These are phyloP conservation scores for Hemileia vastatrix DNA, from an alignment of 1,284 basidiomycete species.

Conservation along the genomic window DNA sequence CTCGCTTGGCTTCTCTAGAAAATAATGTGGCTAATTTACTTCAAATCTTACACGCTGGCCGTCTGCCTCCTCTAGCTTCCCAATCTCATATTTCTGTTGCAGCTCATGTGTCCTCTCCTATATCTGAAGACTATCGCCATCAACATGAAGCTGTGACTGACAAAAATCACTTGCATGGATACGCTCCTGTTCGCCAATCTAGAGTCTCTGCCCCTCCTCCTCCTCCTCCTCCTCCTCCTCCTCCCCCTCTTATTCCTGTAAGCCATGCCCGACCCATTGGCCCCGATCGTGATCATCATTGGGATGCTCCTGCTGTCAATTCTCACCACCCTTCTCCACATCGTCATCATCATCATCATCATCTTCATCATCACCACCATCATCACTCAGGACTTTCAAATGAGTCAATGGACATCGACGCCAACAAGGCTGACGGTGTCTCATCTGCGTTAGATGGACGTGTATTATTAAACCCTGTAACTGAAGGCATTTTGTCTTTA, in stretches of 20 bases:
- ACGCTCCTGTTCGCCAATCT: not conserved
- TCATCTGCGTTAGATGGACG: too few species aligned
- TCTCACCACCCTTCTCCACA: not conserved
- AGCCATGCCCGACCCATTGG: conserved; percentile 4
- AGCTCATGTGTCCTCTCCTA: too few species aligned
- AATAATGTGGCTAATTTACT: conserved; percentile 19
- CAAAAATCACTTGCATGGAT: not conserved
- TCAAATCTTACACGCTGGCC: conserved; percentile 10
- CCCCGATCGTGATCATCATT: conserved; percentile 12
- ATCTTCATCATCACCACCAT: too few species aligned
- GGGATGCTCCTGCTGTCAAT: not conserved
- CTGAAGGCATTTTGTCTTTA: conserved; percentile 7
- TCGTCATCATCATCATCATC: too few species aligned
- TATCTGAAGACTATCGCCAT: too few species aligned
- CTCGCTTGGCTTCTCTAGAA: conserved; percentile 14
- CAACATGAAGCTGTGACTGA: too few species aligned
- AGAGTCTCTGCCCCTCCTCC: conserved; percentile 1
- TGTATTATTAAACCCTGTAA: conserved; percentile 16
- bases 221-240: conserved; percentile 5
- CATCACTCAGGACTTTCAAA: too few species aligned
- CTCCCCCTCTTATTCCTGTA: conserved; percentile 6
- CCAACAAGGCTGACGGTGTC: too few species aligned
- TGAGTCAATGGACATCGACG: too few species aligned
- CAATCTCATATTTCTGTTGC: too few species aligned
- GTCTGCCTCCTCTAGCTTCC: conserved; percentile 2